Evolutionary conservation across 768 basidiomycete species (phyloP).

Genomic region (Psilocybe subaeruginosa): DNA sequence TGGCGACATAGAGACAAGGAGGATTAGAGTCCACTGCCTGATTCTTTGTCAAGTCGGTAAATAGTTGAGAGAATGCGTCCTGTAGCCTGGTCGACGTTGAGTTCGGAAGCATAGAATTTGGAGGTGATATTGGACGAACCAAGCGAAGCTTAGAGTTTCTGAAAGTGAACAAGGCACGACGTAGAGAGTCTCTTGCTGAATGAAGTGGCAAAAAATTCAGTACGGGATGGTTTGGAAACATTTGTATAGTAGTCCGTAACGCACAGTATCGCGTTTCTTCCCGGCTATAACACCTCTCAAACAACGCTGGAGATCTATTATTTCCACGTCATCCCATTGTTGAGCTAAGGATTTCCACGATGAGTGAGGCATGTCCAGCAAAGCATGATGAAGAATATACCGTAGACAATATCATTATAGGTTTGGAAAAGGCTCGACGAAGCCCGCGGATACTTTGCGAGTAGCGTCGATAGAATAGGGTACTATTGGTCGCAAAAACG

Average conservation of each 20-base stretch:
- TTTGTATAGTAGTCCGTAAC: slow-evolving; percentile 11
- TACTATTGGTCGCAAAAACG: slow-evolving; percentile 36
- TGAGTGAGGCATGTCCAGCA: not conserved
- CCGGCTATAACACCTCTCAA: slow-evolving; percentile 63
- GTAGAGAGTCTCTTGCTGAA: slow-evolving; percentile 45
- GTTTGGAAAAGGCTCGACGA: slow-evolving; percentile 71
- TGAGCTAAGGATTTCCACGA: slow-evolving; percentile 52
- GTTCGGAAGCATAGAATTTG: not conserved
- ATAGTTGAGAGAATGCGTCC: slow-evolving; percentile 55
- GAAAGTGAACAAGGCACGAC: slow-evolving; percentile 72
- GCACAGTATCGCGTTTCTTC: slow-evolving; percentile 53
- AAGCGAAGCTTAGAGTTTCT: slow-evolving; percentile 65
- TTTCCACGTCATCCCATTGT: slow-evolving; percentile 66
- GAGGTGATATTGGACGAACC: slow-evolving; percentile 36
- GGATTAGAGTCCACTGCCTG: slow-evolving; percentile 22
- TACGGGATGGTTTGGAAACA: not conserved
- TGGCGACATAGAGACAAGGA: slow-evolving; percentile 60
- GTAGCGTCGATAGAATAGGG: slow-evolving; percentile 44
- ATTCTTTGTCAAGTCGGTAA: slow-evolving; percentile 24
- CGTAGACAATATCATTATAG: slow-evolving; percentile 72
- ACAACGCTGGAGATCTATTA: slow-evolving; percentile 61
- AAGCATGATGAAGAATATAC: slow-evolving; percentile 33
- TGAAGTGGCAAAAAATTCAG: not conserved
- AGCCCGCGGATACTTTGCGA: slow-evolving; percentile 63
- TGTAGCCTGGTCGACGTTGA: slow-evolving; percentile 48